These are phyloP conservation scores for Cicer judaicum DNA, from an alignment of 306 rosid species.

Conservation along the genomic window DNA sequence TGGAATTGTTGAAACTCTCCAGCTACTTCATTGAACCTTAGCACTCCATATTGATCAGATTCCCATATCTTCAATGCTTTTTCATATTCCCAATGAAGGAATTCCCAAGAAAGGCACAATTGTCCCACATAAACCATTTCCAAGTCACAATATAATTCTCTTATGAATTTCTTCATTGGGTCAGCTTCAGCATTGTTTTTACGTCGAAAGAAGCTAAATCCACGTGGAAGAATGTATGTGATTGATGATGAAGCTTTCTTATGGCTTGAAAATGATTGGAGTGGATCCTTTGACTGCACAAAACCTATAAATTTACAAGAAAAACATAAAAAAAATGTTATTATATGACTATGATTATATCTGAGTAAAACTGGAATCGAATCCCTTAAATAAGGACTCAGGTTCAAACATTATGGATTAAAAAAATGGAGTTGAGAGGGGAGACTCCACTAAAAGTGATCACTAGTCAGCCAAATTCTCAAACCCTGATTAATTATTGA, in stretches of 20 bases:
- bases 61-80: constrained; percentile 70
- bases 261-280: constrained; percentile 58
- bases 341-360: not conserved
- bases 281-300: constrained; percentile 77
- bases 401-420: too few relatives aligned
- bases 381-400: too few relatives aligned
- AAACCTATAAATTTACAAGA: constrained; percentile 52
- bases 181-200: constrained; percentile 59
- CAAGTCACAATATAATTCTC: constrained; percentile 66
- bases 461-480: too few relatives aligned
- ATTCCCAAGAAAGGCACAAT: constrained; percentile 94
- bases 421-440: too few relatives aligned
- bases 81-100: constrained; percentile 77
- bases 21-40: constrained; percentile 68
- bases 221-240: constrained; percentile 53
- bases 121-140: constrained; percentile 92
- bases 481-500: too few relatives aligned
- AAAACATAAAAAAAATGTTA: not conserved
- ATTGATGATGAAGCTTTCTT: constrained; percentile 52
- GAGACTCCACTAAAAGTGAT: too few relatives aligned
- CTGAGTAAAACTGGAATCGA: too few relatives aligned
- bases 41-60: constrained; percentile 53
- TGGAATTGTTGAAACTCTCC: constrained; percentile 86
- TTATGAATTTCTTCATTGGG: constrained; percentile 58
- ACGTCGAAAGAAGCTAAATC: constrained; percentile 51